Evolutionary conservation across 768 basidiomycete species (phyloP), one percentile per base, ranked within the genome.

Genomic region (Naganishia randhawae): DNA sequence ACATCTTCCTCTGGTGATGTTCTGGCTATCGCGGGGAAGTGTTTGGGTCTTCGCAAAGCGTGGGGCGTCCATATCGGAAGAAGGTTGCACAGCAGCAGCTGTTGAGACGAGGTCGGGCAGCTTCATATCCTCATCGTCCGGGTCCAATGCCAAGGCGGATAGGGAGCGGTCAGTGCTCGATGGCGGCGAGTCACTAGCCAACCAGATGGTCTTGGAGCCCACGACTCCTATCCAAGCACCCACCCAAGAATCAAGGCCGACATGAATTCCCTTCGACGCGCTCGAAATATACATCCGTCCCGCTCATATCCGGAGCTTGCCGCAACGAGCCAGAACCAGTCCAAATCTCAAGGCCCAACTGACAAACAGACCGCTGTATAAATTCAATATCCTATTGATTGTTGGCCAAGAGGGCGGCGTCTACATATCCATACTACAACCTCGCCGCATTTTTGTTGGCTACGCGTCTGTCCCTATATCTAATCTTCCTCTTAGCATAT

Each of bases 1-100:
- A 14, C 57, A 25, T 61, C 57, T 37, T 61, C 39, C 57, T 39
- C 57, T 37, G 9, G 25, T 39, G 57, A 61, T n/a, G 16, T 5
- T 61, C 13, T 42, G 57, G 35, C 39, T 25, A 25, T 42, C 14
- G 33, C n/a, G n/a, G 1, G 9, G 2, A 25, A 39, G 16, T 39
- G n/a, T 19, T 3, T 39, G 57, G 19, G 57, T 13, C 25, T 48
- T 48, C 45, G 7, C n/a, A 22, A 48, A 48, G 19, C 45, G n/a
- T n/a, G 19, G 19, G n/a, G 13, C 51, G 51, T 29, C 29, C 4
- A 7, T 3, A 2, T n/a, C 9, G 11, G 35, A 39, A 41, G n/a
- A 25, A 1, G 41, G 35, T 33, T 19, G 57, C 22, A 35, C 31
- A 6, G 27, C 35, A 19, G 14, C n/a, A 14, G 33, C 5, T 5